phyloP scores from a whole-genome alignment of 768 basidiomycete genomes.

The Cystobasidium onofrii region DNA sequence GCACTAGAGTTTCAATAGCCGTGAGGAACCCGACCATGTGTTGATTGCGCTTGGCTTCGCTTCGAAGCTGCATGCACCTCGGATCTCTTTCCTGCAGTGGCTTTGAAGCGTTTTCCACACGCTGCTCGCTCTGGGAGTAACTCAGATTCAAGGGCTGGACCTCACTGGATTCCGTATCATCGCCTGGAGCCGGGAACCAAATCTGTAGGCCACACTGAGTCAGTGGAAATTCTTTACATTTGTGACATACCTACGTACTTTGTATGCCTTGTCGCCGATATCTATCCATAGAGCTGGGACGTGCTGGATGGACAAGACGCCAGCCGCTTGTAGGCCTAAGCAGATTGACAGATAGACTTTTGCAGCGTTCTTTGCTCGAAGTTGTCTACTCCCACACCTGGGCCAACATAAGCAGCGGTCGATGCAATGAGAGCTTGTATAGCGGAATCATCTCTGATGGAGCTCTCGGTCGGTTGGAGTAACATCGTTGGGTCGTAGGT shows the following conservation, averaged over 20 bases:
- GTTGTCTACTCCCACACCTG: conserved; percentile 3
- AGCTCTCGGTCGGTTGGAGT: background rate
- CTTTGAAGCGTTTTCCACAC: background rate
- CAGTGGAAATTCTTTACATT: no score
- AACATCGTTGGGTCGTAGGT: background rate
- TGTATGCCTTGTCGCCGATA: no score
- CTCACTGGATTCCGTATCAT: background rate
- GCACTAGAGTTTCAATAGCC: conserved; percentile 10
- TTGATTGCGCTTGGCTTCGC: background rate
- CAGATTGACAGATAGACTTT: no score
- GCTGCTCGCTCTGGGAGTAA: background rate
- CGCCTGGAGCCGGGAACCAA: background rate
- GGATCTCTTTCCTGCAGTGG: background rate
- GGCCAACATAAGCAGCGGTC: conserved; percentile 2
- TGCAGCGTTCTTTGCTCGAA: no score
- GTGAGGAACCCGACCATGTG: background rate
- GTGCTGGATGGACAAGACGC: no score
- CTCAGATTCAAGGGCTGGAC: background rate
- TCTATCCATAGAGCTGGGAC: no score
- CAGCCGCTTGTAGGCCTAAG: no score
- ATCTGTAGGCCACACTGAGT: background rate
- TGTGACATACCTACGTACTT: no score
- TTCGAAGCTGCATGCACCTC: background rate
- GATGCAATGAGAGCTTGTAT: background rate
- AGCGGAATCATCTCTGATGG: background rate